Conservation (phyloP, 2,329 filamentous ascomycete genomes). For the Sclerotinia borealis region DNA sequence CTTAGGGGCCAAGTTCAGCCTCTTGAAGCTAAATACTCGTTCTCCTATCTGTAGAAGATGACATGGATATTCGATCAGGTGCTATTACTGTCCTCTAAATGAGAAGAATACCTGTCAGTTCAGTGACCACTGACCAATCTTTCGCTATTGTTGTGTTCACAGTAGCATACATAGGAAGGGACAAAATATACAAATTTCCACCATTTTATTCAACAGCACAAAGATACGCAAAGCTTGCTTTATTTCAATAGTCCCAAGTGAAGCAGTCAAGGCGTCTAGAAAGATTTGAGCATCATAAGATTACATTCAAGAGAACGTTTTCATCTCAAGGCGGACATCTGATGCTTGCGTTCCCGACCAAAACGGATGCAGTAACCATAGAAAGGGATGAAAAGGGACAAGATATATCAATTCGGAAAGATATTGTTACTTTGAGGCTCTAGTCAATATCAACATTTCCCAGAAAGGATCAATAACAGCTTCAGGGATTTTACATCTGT, state of each 20-base stretch:
- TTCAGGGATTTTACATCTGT: neutral
- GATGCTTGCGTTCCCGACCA: neutral
- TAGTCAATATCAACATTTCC: neutral
- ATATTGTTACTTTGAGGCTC: neutral
- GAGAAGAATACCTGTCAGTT: neutral
- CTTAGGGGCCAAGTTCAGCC: neutral
- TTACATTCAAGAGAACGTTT: conserved; percentile 3
- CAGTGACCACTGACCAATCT: neutral
- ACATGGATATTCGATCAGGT: neutral
- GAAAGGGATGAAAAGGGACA: neutral
- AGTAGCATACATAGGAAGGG: neutral
- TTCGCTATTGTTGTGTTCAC: neutral
- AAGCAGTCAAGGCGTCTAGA: neutral
- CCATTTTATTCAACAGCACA: neutral
- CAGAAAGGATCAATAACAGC: neutral
- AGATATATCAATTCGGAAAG: neutral
- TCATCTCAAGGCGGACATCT: conserved; percentile 5
- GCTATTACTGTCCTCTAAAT: neutral
- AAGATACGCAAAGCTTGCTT: neutral
- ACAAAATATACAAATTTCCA: neutral
- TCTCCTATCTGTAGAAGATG: neutral
- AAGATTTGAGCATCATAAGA: neutral
- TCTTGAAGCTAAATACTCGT: neutral
- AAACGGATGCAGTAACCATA: neutral
- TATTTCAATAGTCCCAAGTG: conserved; percentile 10